Conservation (phyloP, 495 filamentous ascomycete species). For the Umbilicaria muhlenbergii region DNA sequence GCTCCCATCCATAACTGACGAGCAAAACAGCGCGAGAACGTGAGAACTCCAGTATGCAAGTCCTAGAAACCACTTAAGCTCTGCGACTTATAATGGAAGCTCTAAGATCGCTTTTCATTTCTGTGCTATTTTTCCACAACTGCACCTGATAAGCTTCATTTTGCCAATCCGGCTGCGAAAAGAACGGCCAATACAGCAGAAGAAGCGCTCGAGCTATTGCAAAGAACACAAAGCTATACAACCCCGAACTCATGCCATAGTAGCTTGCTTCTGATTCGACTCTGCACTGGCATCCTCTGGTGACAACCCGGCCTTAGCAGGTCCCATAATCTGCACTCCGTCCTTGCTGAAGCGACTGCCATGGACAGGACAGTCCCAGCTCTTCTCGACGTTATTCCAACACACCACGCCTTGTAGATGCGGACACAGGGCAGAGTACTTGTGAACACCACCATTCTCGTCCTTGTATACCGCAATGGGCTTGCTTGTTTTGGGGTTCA, state of each 20-base stretch:
- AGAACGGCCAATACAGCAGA: no score
- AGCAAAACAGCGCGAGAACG: no score
- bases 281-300: constrained; percentile 9
- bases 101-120: no score
- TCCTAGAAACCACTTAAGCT: no score
- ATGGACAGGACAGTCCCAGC: constrained; percentile 37
- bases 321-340: constrained; percentile 34
- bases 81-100: no score
- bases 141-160: no score
- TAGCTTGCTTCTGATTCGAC: constrained; percentile 6
- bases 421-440: constrained; percentile 38
- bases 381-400: constrained; percentile 40
- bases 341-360: constrained; percentile 37
- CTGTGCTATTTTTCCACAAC: no score
- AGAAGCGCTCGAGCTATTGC: no score
- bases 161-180: no score
- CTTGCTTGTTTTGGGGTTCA: constrained; percentile 26
- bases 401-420: constrained; percentile 39
- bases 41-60: no score
- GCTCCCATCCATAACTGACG: no score
- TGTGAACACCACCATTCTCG: constrained; percentile 30
- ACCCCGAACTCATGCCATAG: background rate
- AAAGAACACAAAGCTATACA: no score
- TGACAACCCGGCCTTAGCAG: constrained; percentile 23
- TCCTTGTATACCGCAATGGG: constrained; percentile 42